These are phyloP conservation scores for Trifolium fragiferum DNA, from an alignment of 306 rosid species.

Conservation along the genomic window DNA sequence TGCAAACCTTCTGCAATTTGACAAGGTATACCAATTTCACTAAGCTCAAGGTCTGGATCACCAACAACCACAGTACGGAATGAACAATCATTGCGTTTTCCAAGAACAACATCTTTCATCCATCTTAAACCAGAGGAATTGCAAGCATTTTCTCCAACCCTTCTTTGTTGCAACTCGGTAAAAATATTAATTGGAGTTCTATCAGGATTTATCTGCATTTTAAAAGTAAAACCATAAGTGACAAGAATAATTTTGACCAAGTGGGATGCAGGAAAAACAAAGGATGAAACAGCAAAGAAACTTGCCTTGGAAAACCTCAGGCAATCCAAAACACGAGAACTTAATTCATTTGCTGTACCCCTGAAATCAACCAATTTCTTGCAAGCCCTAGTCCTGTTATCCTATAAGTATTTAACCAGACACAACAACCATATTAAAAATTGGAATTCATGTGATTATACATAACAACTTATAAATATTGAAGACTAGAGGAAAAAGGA, in stretches of 20 bases:
- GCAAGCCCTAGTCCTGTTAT: conserved; percentile 74
- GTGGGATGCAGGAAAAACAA: conserved; percentile 37
- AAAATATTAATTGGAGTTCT: conserved; percentile 56
- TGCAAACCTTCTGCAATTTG: conserved; percentile 81
- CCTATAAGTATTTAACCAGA: conserved; percentile 60
- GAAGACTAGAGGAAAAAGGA: conserved; percentile 21
- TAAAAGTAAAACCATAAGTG: conserved; percentile 47
- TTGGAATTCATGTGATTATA: conserved; percentile 17
- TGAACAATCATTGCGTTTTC: conserved; percentile 84
- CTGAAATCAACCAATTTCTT: conserved; percentile 83
- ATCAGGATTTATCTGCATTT: conserved; percentile 78
- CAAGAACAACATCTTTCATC: conserved; percentile 94
- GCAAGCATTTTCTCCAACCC: conserved; percentile 67
- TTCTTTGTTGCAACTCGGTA: conserved; percentile 56
- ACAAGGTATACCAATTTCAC: conserved; percentile 83
- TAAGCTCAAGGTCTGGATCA: conserved; percentile 81
- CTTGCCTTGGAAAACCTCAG: conserved; percentile 88
- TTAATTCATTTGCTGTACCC: conserved; percentile 78
- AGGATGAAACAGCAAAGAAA: conserved; percentile 22
- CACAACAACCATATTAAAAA: conserved; percentile 43
- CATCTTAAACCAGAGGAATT: conserved; percentile 87
- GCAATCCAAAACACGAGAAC: conserved; percentile 80
- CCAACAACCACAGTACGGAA: conserved; percentile 89
- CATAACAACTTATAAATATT: conserved; percentile 29
- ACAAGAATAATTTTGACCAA: conserved; percentile 28